Evolutionary conservation across 306 rosid genomes (phyloP).

Genomic region (Begonia masoniana): DNA sequence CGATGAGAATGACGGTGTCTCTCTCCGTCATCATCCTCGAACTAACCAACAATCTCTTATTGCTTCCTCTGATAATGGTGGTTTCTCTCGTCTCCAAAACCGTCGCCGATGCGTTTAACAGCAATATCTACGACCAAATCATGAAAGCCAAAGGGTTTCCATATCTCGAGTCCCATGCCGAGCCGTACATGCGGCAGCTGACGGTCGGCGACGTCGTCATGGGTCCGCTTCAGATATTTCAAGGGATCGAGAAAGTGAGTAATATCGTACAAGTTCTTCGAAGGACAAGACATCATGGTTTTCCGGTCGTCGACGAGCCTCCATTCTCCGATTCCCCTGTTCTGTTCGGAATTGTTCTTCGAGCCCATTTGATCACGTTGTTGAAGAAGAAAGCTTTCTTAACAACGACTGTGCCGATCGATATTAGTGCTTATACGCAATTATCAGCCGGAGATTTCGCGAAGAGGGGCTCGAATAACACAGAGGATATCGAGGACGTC

Average conservation of each 20-base stretch:
- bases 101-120: constrained; percentile 76
- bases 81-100: constrained; percentile 81
- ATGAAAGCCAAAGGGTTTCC: constrained; percentile 96
- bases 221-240: constrained; percentile 72
- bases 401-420: constrained; percentile 21
- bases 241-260: constrained; percentile 76
- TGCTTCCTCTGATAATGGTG: constrained; percentile 83
- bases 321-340: constrained; percentile 43
- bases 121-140: constrained; percentile 70
- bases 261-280: constrained; percentile 55
- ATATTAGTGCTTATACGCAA: constrained; percentile 15
- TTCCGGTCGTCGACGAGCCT: constrained; percentile 82
- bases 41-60: constrained; percentile 66
- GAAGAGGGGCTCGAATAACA: constrained; percentile 46
- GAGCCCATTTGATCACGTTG: constrained; percentile 62
- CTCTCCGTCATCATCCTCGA: constrained; percentile 81
- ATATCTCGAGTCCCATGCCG: constrained; percentile 70
- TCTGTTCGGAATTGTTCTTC: constrained; percentile 68
- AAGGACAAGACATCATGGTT: constrained; percentile 65
- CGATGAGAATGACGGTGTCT: constrained; percentile 93
- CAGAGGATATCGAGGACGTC: constrained; percentile 42
- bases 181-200: constrained; percentile 87
- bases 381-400: constrained; percentile 64
- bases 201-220: constrained; percentile 62
- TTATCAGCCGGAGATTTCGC: constrained; percentile 68